A percentile compares a stretch with the other conserved stretches of the same genome.
phyloP scores from a whole-genome alignment of 768 basidiomycete species.

The Psilocybe subaeruginosa region DNA sequence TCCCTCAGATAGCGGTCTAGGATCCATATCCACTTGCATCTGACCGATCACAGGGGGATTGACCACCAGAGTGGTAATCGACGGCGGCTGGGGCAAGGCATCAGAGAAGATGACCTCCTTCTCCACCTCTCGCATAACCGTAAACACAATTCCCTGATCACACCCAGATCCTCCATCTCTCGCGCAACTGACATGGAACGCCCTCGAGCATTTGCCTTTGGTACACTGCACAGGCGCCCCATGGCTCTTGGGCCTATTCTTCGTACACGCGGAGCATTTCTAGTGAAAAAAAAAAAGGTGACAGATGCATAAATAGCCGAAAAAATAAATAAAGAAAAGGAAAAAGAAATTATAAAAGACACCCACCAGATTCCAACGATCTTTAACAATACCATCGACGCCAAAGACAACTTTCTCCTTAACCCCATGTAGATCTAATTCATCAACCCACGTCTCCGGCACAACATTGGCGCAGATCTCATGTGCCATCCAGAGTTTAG shows the following conservation, averaged over 20 bases:
- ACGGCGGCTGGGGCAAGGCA: slow-evolving; percentile 12
- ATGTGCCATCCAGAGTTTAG: slow-evolving; percentile 74
- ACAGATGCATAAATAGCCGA: not conserved
- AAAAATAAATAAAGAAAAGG: not conserved
- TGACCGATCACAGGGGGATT: slow-evolving; percentile 15
- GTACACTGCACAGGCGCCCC: slow-evolving; percentile 92
- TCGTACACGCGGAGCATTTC: slow-evolving; percentile 93
- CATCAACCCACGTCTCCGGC: slow-evolving; percentile 93
- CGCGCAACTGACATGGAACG: slow-evolving; percentile 94
- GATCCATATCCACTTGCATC: slow-evolving; percentile 34
- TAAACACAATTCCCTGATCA: slow-evolving; percentile 58
- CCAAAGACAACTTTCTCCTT: slow-evolving; percentile 73
- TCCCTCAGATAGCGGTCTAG: not conserved
- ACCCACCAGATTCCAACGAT: slow-evolving; percentile 89
- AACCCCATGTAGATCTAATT: slow-evolving; percentile 41
- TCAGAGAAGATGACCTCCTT: slow-evolving; percentile 79
- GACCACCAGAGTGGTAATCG: slow-evolving; percentile 14
- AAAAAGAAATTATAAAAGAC: not conserved
- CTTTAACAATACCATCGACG: slow-evolving; percentile 86
- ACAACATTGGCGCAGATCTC: slow-evolving; percentile 78
- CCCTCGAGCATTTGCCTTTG: slow-evolving; percentile 90
- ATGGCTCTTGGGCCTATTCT: slow-evolving; percentile 63
- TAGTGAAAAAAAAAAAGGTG: slow-evolving; percentile 30
- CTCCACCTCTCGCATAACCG: slow-evolving; percentile 69
- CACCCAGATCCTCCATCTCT: slow-evolving; percentile 43